phyloP scores from a whole-genome alignment of 208 protist genomes.

The Leishmania martiniquensis region DNA sequence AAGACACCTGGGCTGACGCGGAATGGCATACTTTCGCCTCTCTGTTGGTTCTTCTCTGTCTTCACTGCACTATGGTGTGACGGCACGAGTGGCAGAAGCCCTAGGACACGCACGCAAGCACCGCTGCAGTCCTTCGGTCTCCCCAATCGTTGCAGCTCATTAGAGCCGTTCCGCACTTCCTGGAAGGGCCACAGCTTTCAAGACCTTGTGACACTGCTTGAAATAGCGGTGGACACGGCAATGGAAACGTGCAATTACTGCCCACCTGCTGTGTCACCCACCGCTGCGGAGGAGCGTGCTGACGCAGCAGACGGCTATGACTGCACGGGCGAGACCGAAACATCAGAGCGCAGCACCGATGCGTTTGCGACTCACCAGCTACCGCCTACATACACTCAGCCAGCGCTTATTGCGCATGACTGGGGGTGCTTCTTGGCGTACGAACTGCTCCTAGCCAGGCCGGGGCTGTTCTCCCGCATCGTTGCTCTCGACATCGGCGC shows the following conservation, averaged over 20 bases:
- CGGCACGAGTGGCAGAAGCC: too few species aligned
- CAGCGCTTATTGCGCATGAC: slow-evolving; percentile 67
- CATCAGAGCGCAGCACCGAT: neutral
- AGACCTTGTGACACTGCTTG: slow-evolving; percentile 66
- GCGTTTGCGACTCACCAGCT: slow-evolving; percentile 39
- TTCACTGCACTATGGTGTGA: neutral
- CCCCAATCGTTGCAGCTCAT: neutral
- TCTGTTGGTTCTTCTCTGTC: neutral
- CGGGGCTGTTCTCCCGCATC: slow-evolving; percentile 59
- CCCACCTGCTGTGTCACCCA: slow-evolving; percentile 25
- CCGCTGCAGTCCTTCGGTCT: slow-evolving; percentile 10
- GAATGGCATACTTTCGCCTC: neutral
- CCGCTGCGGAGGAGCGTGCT: neutral
- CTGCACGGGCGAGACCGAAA: neutral
- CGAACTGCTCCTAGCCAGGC: slow-evolving; percentile 60
- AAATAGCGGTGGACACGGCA: slow-evolving; percentile 71
- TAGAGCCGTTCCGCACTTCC: slow-evolving; percentile 33
- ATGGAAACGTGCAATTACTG: slow-evolving; percentile 74
- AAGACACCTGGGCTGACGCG: neutral
- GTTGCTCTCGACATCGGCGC: slow-evolving; percentile 62
- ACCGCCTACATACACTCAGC: slow-evolving; percentile 40
- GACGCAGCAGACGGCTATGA: too few species aligned
- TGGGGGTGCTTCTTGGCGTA: slow-evolving; percentile 65
- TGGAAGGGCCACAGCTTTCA: slow-evolving; percentile 60
- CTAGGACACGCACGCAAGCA: neutral